Base-by-base conservation (phyloP, 2,329 filamentous ascomycete species). In the Aspergillus glaucus region DNA sequence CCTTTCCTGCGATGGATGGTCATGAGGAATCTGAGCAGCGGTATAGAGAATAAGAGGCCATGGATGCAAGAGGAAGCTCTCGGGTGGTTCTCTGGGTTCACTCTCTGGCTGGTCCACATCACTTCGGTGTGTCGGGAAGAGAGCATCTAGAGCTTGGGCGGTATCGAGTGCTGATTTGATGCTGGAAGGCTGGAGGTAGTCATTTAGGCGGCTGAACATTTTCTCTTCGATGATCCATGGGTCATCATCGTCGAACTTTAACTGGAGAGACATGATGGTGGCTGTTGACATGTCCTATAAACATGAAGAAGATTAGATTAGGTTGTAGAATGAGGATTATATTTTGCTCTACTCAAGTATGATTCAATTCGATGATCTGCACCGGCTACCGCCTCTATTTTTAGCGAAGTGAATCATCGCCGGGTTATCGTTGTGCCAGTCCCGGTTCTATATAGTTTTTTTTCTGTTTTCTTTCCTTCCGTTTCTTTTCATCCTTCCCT, bases 191-290 rank as follows among this genome's bases (percentile, higher is more conserved):
- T 46, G 44, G 36, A 46, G 34, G 22, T 41, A 46, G 36, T 46
- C 15, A 12, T 12, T 17, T 5, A 46, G 15, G 36, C 32, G 15
- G 7, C 28, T 19, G 22, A 41, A 46, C 5, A 46, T 46, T 15
- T 41, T 46, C 22, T 28, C 19, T 6, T 46, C 44, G 36, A 46
- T 30, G 6, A 46, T 21, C 44, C 44, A 46, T 4, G 44, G 44
- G 14, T 46, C 44, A 10, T 46, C 44, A 19, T 46, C 44, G 6
- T 30, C 17, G 14, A 46, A 22, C 41, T 30, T 24, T 22, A 46
- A 34, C 5, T 41, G 44, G n/a, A 46, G 44, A 26, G 44, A 14
- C 32, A 36, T 36, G 32, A 5, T 14, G 14, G 32, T 6, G 32
- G 14, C 6, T 36, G 14, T 36, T 36, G 12, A 15, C 32, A 15